These are phyloP conservation scores for Mrakiaceae sp. DNA, from an alignment of 1,284 basidiomycete genomes.

Conservation along the genomic window DNA sequence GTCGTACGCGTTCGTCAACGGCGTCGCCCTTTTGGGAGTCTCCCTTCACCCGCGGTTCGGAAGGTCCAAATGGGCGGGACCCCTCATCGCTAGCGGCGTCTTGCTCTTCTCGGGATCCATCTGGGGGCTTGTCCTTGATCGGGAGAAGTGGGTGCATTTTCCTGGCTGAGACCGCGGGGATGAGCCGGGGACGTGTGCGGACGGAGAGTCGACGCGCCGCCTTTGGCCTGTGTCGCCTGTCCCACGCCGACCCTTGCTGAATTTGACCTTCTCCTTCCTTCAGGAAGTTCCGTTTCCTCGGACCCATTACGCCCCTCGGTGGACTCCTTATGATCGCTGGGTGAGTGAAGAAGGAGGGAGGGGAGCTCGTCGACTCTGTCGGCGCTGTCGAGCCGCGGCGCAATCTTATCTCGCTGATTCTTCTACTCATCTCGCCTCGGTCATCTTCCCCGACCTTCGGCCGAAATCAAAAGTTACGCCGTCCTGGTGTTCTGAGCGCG, in stretches of 20 bases:
- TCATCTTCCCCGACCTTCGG: no score
- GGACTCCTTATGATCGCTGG: constrained; percentile 63
- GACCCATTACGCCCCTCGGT: constrained; percentile 65
- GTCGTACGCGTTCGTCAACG: constrained; percentile 51
- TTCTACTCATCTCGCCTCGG: no score
- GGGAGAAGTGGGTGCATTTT: constrained; percentile 38
- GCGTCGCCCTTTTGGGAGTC: constrained; percentile 56
- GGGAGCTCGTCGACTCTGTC: no score
- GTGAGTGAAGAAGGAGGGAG: constrained; percentile 38
- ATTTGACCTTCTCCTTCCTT: neutral
- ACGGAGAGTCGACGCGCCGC: no score
- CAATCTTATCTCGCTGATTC: no score
- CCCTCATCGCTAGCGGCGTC: constrained; percentile 37
- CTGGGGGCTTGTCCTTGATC: constrained; percentile 49
- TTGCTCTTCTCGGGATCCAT: constrained; percentile 64
- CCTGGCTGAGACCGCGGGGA: constrained; percentile 25
- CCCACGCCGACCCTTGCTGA: no score
- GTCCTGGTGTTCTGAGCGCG: no score
- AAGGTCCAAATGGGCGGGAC: neutral
- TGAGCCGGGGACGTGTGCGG: no score
- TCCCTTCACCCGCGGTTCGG: constrained; percentile 60
- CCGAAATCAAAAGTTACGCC: no score
- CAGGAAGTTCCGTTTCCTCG: constrained; percentile 38
- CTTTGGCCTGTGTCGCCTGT: no score
- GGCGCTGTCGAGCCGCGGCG: no score